Base-by-base conservation (phyloP, 2,329 filamentous ascomycete genomes). In the Boeremia lycopersici region DNA sequence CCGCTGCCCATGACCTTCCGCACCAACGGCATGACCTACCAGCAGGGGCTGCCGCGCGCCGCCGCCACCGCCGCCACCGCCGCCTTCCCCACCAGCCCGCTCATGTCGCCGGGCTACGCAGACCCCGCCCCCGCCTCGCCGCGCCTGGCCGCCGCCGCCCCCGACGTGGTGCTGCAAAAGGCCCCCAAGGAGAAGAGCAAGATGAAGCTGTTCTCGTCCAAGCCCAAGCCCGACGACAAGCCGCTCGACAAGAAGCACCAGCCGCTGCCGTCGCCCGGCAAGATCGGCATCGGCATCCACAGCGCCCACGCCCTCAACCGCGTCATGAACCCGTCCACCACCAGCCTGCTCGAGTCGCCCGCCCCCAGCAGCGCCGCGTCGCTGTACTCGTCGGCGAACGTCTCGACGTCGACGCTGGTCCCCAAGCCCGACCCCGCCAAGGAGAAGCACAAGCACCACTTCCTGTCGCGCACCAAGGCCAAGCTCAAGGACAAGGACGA, bases 201-300 rank as follows among this genome's bases (percentile, higher is more conserved):
- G 76, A 89, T 90, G 72, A 93, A 93, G 78, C 80, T 93, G 26
- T 93, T 93, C 70, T 90, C 88, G 6, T 55, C 65, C 48, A 84
- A 90, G 45, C 89, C 89, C 0, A 88, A 89, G 68, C 91, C 88
- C 75, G 89, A 91, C 64, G 83, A 84, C n/a, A 91, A 89, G 70
- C 83, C 85, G 31, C 62, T 80, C 6, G 76, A 77, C 44, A 76
- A 72, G 61, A 88, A 86, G 66, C 81, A 87, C 15, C 87, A 88
- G 61, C 83, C 87, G 1, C 73, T 90, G 23, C 88, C 89, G 1
- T 92, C 89, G 59, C 90, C 90, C 1, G 70, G 70, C 8, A 75
- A 75, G 66, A 85, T 86, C 61, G 89, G 89, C 75, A 84, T 89
- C 58, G 84, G 84, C 12, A 86, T 87, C 7, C 71, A 80, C 31